A percentile compares a stretch with the other conserved stretches of the same genome.
Conservation (phyloP, 2,329 filamentous ascomycete species). For the Metarhizium sp. region DNA sequence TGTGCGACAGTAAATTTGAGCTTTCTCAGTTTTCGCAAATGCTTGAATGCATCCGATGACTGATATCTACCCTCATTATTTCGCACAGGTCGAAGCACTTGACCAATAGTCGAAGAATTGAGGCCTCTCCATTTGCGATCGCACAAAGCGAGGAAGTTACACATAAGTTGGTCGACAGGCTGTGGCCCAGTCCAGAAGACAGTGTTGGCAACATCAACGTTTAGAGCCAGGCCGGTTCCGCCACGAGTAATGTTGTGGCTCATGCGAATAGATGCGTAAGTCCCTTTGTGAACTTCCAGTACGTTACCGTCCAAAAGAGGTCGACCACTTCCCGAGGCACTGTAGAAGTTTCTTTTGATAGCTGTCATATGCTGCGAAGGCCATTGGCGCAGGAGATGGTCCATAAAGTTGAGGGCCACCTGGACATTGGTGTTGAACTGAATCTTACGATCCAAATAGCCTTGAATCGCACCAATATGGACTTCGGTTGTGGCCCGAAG, state of each 20-base stretch:
- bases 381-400: constrained; percentile 77
- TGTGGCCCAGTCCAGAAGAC: constrained; percentile 62
- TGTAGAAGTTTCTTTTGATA: constrained; percentile 80
- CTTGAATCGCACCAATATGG: constrained; percentile 53
- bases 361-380: constrained; percentile 58
- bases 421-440: constrained; percentile 58
- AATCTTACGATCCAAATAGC: constrained; percentile 54
- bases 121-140: constrained; percentile 19
- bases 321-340: constrained; percentile 35
- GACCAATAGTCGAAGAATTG: constrained; percentile 15
- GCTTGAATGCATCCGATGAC: constrained; percentile 43
- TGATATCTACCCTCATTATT: constrained; percentile 15
- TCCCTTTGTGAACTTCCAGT: constrained; percentile 77
- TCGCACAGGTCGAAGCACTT: constrained; percentile 26
- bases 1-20: constrained; percentile 49
- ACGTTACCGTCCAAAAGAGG: constrained; percentile 47
- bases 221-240: constrained; percentile 62
- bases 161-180: constrained; percentile 27
- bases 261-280: constrained; percentile 77
- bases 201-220: constrained; percentile 85
- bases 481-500: constrained; percentile 60
- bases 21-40: constrained; percentile 43
- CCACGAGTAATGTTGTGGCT: constrained; percentile 43
- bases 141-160: constrained; percentile 22
- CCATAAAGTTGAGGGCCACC: constrained; percentile 81